phyloP scores from a whole-genome alignment of 495 filamentous ascomycete species.

The Clohesyomyces aquaticus region DNA sequence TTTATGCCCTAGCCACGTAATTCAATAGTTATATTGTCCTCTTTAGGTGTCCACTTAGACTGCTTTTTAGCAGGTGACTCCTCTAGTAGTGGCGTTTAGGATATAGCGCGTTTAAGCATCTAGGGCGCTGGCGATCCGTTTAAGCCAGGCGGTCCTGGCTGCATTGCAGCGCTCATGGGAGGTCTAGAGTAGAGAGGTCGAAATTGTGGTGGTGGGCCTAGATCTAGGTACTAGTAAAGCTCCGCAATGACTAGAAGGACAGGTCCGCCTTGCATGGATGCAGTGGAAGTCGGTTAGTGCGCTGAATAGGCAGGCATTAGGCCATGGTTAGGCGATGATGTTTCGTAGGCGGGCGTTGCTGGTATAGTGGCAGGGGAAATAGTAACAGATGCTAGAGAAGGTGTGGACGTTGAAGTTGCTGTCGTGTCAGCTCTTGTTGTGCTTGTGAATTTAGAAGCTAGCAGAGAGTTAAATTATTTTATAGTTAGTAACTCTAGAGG shows the following conservation, averaged over 20 bases:
- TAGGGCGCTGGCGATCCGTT: slow-evolving; percentile 43
- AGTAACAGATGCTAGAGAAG: slow-evolving; percentile 32
- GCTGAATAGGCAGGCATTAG: slow-evolving; percentile 29
- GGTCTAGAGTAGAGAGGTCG: slow-evolving; percentile 38
- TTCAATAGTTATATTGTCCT: slow-evolving; percentile 87
- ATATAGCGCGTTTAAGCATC: slow-evolving; percentile 54
- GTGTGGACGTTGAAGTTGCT: slow-evolving; percentile 38
- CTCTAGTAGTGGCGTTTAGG: slow-evolving; percentile 54
- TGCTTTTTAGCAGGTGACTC: slow-evolving; percentile 91
- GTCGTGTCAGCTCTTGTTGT: slow-evolving; percentile 35
- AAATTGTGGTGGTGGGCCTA: slow-evolving; percentile 33
- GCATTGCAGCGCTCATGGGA: slow-evolving; percentile 2
- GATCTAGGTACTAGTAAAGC: slow-evolving; percentile 36
- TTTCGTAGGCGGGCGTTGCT: slow-evolving; percentile 33
- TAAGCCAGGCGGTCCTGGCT: slow-evolving; percentile 32
- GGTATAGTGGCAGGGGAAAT: slow-evolving; percentile 27
- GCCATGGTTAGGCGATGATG: slow-evolving; percentile 32
- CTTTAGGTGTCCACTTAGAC: slow-evolving; percentile 92
- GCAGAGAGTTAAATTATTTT: too few relatives aligned
- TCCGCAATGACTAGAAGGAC: slow-evolving; percentile 32
- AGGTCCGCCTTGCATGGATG: slow-evolving; percentile 37
- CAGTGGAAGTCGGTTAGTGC: slow-evolving; percentile 5
- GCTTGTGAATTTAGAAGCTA: too few relatives aligned
- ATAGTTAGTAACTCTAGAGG: too few relatives aligned
- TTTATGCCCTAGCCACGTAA: slow-evolving; percentile 89